Conservation (phyloP, 306 rosid species). For the Ceratonia siliqua region DNA sequence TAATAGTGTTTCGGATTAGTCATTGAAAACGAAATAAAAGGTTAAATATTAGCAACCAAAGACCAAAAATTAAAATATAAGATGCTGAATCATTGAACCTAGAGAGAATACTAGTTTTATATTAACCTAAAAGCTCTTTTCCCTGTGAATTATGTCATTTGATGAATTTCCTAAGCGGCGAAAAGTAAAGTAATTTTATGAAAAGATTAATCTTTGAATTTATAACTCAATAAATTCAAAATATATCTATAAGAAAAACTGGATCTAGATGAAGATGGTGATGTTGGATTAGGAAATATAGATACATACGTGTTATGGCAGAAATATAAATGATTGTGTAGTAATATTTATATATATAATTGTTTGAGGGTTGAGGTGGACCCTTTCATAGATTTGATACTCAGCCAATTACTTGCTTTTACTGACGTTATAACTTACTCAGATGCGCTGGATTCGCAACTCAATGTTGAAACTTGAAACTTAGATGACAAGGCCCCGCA, state of each 20-base stretch:
- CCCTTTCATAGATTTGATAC: conserved; percentile 26
- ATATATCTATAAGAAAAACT: too few relatives aligned
- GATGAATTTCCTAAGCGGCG: conserved; percentile 1
- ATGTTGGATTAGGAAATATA: neutral
- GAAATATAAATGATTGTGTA: too few relatives aligned
- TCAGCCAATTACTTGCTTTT: conserved; percentile 33
- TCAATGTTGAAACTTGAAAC: neutral
- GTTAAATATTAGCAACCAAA: neutral
- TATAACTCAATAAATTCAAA: too few relatives aligned
- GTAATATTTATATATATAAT: too few relatives aligned
- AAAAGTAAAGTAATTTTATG: neutral
- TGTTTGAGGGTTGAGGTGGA: too few relatives aligned
- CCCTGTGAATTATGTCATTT: neutral
- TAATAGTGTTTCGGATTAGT: conserved; percentile 2
- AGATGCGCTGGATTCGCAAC: conserved; percentile 32
- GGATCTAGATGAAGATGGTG: neutral
- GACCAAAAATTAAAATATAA: neutral
- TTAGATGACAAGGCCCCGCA: too few relatives aligned
- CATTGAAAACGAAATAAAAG: conserved; percentile 7
- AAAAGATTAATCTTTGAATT: too few relatives aligned
- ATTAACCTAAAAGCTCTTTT: too few relatives aligned
- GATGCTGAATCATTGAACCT: neutral
- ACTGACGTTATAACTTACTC: conserved; percentile 44
- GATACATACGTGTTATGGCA: too few relatives aligned
- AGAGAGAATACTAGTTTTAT: neutral